Evolutionary conservation across 1,284 basidiomycete genomes (phyloP), one percentile per base, ranked within the genome.

Genomic region (Apiotrichum laibachii): DNA sequence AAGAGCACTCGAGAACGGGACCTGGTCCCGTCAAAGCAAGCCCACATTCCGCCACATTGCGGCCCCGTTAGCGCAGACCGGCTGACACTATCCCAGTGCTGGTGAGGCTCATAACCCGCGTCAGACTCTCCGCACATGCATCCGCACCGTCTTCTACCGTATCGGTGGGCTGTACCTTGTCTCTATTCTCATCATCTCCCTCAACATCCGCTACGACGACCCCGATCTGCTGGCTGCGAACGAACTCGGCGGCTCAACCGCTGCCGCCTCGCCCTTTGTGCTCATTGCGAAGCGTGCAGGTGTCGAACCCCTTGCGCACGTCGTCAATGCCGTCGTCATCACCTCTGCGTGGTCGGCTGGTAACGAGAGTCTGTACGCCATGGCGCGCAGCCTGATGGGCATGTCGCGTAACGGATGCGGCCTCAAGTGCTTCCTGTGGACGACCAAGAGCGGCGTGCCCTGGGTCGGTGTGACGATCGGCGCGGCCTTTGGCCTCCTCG

Each of bases 261-360:
- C 89, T 49, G 84, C 85, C 5, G 83, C 84, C 5, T 89, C 87
- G 12, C 89, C 89, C 0, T 92, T 90, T 75, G 89, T 92, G 60
- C 88, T 92, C 64, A 89, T 72, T 57, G 72, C 72, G 60, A 70
- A 83, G 65, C 82, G 81, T 43, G 86, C 88, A 2, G 86, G 88
- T 35, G 92, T 92, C 76, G 85, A 84, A 63, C 82, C 80, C 5
- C 78, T 92, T 1, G 89, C 90, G 2, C 84, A 83, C 48, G 84
- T 81, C 57, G 77, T 82, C 72, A 81, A 82, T 68, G 91, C 91
- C 10, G 86, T 85, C 69, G 82, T 95, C 26, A 47, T 71, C 34
- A 50, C 81, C 16, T 83, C 81, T 0, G 82, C 82, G 16, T 82
- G 78, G 76, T 83, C 81, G 8, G 80, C 82, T 19, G 81, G 80